Evolutionary conservation across 1,284 basidiomycete genomes (phyloP).

Genomic region (Sanghuangporus sanghuang): DNA sequence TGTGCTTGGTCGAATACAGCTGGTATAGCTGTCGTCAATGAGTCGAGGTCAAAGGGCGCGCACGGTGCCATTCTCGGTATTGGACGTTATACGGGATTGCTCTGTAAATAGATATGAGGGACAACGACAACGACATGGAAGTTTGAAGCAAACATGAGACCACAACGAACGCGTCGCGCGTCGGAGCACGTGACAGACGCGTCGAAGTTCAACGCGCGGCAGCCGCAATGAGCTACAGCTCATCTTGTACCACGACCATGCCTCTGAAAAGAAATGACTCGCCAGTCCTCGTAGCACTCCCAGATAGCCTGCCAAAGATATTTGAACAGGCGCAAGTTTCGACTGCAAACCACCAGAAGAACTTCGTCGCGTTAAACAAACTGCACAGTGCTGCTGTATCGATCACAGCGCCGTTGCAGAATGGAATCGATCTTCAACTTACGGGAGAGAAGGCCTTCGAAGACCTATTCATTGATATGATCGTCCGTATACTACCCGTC

Average conservation of each 20-base stretch:
- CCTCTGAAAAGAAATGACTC: constrained; percentile 10
- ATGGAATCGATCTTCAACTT: constrained; percentile 51
- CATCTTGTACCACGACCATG: constrained; percentile 7
- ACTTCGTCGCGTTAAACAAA: constrained; percentile 83
- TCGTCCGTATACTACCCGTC: constrained; percentile 66
- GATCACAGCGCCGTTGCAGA: constrained; percentile 48
- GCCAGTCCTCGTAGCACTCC: constrained; percentile 19
- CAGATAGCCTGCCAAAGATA: constrained; percentile 43
- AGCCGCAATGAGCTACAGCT: background rate
- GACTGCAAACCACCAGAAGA: constrained; percentile 87
- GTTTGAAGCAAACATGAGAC: background rate
- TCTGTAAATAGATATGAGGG: background rate
- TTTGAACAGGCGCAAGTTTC: constrained; percentile 84
- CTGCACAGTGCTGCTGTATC: constrained; percentile 65
- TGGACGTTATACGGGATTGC: background rate
- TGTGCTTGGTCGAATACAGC: constrained; percentile 16
- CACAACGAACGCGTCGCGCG: background rate
- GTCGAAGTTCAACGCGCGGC: background rate
- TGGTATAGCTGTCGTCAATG: constrained; percentile 9
- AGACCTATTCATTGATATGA: constrained; percentile 65
- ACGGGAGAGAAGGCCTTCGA: constrained; percentile 82
- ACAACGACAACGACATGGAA: background rate
- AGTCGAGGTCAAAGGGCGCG: constrained; percentile 11
- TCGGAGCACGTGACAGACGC: background rate
- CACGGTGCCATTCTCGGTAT: constrained; percentile 9